Conservation (phyloP, 768 basidiomycete genomes). For the Amanita thiersii region DNA sequence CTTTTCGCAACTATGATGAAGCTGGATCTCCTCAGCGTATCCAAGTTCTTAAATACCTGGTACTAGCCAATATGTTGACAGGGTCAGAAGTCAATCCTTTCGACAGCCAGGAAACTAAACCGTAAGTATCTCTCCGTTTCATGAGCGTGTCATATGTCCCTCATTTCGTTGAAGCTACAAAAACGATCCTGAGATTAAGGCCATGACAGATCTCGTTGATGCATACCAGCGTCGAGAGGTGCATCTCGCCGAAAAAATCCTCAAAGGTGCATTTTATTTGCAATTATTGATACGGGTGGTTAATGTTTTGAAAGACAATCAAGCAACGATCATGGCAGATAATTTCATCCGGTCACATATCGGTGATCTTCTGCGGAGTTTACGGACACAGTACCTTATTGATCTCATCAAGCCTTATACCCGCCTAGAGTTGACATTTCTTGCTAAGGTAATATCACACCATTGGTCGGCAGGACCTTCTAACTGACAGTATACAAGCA, state of each 20-base stretch:
- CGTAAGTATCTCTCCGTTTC: slow-evolving; percentile 44
- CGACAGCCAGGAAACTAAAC: slow-evolving; percentile 99
- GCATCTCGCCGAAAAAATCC: slow-evolving; percentile 93
- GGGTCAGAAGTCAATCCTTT: slow-evolving; percentile 99
- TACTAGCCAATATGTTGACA: slow-evolving; percentile 95
- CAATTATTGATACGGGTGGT: background rate
- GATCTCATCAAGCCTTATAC: slow-evolving; percentile 98
- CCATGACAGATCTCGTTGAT: slow-evolving; percentile 95
- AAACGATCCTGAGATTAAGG: slow-evolving; percentile 91
- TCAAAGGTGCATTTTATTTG: slow-evolving; percentile 51
- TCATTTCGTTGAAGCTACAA: slow-evolving; percentile 60
- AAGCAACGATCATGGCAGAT: slow-evolving; percentile 93
- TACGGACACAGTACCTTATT: slow-evolving; percentile 94
- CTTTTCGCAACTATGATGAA: slow-evolving; percentile 97
- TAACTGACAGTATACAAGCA: slow-evolving; percentile 45
- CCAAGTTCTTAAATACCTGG: slow-evolving; percentile 97
- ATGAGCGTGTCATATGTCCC: background rate
- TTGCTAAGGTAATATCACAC: slow-evolving; percentile 61
- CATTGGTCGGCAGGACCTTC: background rate
- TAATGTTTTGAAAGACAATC: slow-evolving; percentile 57
- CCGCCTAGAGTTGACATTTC: slow-evolving; percentile 84
- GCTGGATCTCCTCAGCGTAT: slow-evolving; percentile 94
- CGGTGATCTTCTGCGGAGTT: slow-evolving; percentile 87
- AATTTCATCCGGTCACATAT: slow-evolving; percentile 93
- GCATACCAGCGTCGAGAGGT: slow-evolving; percentile 97